Base-by-base conservation (phyloP, 1,139 yeast species). In the Candida sojae region DNA sequence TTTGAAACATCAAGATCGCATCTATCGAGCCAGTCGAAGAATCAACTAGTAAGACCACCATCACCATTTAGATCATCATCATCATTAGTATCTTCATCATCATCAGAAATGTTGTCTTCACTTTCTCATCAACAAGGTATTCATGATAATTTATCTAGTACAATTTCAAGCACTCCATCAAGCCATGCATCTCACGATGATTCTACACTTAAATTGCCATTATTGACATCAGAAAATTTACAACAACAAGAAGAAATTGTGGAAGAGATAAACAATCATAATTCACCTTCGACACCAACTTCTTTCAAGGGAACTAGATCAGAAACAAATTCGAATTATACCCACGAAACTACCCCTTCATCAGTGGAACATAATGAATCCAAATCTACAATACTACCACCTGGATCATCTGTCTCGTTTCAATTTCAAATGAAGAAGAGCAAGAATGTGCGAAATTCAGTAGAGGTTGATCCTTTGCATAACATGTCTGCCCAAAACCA, bases 321-420 rank as follows among this genome's bases (percentile, higher is more conserved):
- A 26, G 55, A 53, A 50, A 42, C 46, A n/a, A 42, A 42, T 21
- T 50, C 55, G n/a, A 51, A 52, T 33, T 50, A 58, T 25, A 62
- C 73, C 35, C 67, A 67, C 48, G 75, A 70, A 38, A 71, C 76
- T 3, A 57, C 66, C 1, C 74, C 75, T 3, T 63, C 71, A 21
- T 68, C 74, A 7, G 52, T 66, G 12, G 67, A 63, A 26, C 61
- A 52, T 34, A 26, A 21, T 7, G 45, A 42, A 10, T 21, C 46
- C 36, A 42, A 45, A 33, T 41, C 39, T 36, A 29, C 37, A 37
- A 28, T 29, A 44, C 28, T 49, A 34, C 38, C 44, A 17, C 25
- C 36, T 9, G 45, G 31, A 29, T 13, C 42, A 39, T 28, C 40
- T 28, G 23, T 30, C 21, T 39, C 42, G 25, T 46, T 39, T 45